These are phyloP conservation scores for Gracilaria domingensis DNA, from an alignment of 23 red algal genomes.

Conservation along the genomic window DNA sequence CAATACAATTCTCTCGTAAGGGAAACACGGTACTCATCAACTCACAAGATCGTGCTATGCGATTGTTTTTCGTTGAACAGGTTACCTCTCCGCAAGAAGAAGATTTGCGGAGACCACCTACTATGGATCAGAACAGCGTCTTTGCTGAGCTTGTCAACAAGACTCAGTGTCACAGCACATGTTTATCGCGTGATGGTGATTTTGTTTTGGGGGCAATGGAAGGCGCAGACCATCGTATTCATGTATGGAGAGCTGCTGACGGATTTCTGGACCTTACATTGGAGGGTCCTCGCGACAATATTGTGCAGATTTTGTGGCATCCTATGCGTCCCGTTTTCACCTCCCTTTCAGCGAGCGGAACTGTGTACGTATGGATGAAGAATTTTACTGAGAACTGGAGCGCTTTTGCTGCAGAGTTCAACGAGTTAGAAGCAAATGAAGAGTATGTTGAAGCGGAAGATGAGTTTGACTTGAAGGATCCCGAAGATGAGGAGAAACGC, in stretches of 20 bases:
- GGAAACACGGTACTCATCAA: conserved; percentile 55
- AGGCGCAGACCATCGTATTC: conserved; percentile 71
- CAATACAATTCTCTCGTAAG: conserved; percentile 54
- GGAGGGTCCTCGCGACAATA: conserved; percentile 73
- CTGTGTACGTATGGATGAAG: conserved; percentile 83
- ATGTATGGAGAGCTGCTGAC: conserved; percentile 75
- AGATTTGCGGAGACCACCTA: background rate
- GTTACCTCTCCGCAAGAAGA: background rate
- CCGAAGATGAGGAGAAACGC: conserved; percentile 55
- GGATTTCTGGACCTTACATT: conserved; percentile 76
- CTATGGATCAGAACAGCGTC: conserved; percentile 28
- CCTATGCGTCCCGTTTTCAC: conserved; percentile 71
- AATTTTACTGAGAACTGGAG: conserved; percentile 95
- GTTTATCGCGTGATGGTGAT: conserved; percentile 80
- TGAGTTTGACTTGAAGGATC: conserved; percentile 90
- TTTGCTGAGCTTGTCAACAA: conserved; percentile 74
- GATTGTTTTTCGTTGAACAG: conserved; percentile 51
- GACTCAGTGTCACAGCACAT: conserved; percentile 54
- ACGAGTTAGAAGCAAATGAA: conserved; percentile 94
- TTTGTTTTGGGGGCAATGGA: conserved; percentile 70
- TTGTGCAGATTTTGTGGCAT: conserved; percentile 75
- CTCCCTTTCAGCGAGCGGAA: conserved; percentile 40
- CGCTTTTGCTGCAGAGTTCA: conserved; percentile 92
- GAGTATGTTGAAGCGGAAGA: conserved; percentile 96
- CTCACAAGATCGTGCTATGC: conserved; percentile 72